Percentiles rank a stretch among this genome's conserved stretches.
Conservation (phyloP, 805 yeast genomes). For the Zygosaccharomyces bisporus region DNA sequence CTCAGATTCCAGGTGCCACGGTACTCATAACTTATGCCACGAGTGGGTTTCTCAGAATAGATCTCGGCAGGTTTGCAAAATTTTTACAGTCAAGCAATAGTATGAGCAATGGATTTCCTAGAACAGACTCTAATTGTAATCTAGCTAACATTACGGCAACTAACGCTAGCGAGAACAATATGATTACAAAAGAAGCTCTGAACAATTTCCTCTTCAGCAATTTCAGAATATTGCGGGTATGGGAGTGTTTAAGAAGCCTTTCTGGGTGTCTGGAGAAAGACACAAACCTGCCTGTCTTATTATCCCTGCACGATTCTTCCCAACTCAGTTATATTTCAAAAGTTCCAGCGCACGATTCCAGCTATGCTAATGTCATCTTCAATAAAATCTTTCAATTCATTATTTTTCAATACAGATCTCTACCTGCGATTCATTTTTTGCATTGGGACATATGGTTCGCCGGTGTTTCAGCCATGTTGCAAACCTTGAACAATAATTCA, state of each 20-base stretch:
- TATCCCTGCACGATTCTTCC: constrained; percentile 24
- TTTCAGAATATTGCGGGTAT: constrained; percentile 25
- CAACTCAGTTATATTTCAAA: constrained; percentile 21
- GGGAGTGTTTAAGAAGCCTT: constrained; percentile 28
- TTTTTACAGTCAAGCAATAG: constrained; percentile 14
- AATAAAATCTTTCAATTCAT: constrained; percentile 28
- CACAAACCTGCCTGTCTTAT: constrained; percentile 9
- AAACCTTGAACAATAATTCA: constrained; percentile 25
- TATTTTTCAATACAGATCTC: constrained; percentile 21
- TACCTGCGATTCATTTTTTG: constrained; percentile 14
- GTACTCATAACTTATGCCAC: constrained; percentile 22
- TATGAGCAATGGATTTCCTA: constrained; percentile 1
- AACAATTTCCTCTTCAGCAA: constrained; percentile 26
- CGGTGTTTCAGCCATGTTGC: constrained; percentile 27
- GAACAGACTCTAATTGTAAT: constrained; percentile 1
- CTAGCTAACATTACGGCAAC: constrained; percentile 5
- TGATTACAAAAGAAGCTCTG: constrained; percentile 16
- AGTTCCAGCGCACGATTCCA: constrained; percentile 29
- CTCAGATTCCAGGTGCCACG: constrained; percentile 21
- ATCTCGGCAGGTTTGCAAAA: constrained; percentile 19
- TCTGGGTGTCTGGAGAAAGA: constrained; percentile 16
- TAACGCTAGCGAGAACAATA: constrained; percentile 5
- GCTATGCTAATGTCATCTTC: constrained; percentile 27
- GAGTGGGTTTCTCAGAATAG: constrained; percentile 19
- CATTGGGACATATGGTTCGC: constrained; percentile 30